Base-by-base conservation (phyloP, 352 stramenopile species). In the Pythium coloratum region DNA sequence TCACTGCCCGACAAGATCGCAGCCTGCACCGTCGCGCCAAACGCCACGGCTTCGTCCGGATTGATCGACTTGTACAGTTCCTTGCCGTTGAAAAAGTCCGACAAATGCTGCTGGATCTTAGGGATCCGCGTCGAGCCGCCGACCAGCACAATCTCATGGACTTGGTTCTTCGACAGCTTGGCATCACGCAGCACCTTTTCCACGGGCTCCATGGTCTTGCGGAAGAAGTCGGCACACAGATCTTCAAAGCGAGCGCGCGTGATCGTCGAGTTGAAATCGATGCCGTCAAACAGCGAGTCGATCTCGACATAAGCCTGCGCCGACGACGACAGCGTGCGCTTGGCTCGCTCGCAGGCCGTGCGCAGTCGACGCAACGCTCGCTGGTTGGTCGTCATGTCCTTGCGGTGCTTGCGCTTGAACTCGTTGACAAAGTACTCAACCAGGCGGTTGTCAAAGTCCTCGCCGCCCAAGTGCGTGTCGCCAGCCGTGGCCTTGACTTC, bases 391-490 rank as follows among this genome's bases (percentile, higher is more conserved):
- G 63, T 84, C 24, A 98, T 79, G 67, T 98, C 90, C 75, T 97
- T 97, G 63, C 80, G 76, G 76, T 90, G 72, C 76, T 95, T 90
- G 57, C 77, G 75, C 82, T 97, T 97, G 82, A 98, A 98, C 76
- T 98, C 94, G 51, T 82, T 59, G 16, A 89, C 71, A 67, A 97
- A 98, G 78, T 97, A 89, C 59, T 98, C 92, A 26, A 98, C 94
- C 32, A 99, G 82, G 47, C 86, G 82, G 69, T 98, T 98, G 73
- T 99, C 96, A 69, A 99, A 98, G 77, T 98, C 94, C 64, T 97
- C 92, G 36, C 93, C 94, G 18, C 93, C 93, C 59, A 98, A 75
- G 60, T 97, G 90, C 24, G 94, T 98, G 74, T 99, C 95, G 68
- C 96, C 95, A 42, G 85, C 90, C 6, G 96, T 99, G 40, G 94